Evolutionary conservation across 305 asterid genomes (phyloP), one percentile per base, ranked within the genome.

Genomic region (Solanum hybrid): DNA sequence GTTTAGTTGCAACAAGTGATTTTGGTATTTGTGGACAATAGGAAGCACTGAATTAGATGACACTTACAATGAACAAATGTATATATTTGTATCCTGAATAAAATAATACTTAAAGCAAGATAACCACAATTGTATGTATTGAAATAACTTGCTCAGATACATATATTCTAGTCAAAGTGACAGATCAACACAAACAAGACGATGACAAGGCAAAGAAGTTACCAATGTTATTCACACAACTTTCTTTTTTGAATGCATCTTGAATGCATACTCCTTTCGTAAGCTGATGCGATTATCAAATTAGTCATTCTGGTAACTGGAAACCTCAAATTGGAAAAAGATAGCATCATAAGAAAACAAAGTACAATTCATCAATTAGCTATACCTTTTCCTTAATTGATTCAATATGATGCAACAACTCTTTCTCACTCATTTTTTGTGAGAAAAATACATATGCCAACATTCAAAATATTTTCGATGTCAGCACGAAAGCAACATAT

Each of bases 381-480:
- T 57, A 57, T 57, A 18, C 69, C n/a, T 3, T 57, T 57, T 7
- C 69, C 24, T 18, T 57, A 20, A 18, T 57, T 57, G 69, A 7
- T 18, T 57, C 69, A 57, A 57, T 57, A 57, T 2, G 24, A 57
- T 18, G 69, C 24, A 57, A 57, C 24, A 57, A 57, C n/a, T 57
- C 24, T 5, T 51, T 14, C 1, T 10, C 5, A 7, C 24, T 57
- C 20, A 1, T 18, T 57, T 57, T 57, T 57, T 57, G 24, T 57
- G 11, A 57, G 24, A 0, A 57, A 57, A 57, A 51, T 51, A 5
- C 64, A 85, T 64, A 91, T 67, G 42, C 95, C 92, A 88, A 94
- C 82, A 88, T 89, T 90, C 90, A 95, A 90, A 75, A 94, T 91
- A 92, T 93, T 93, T 90, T 91, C 93, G 37, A 95, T 76, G 46